phyloP scores from a whole-genome alignment of 1,139 yeast genomes.

The Pichia sp. region DNA sequence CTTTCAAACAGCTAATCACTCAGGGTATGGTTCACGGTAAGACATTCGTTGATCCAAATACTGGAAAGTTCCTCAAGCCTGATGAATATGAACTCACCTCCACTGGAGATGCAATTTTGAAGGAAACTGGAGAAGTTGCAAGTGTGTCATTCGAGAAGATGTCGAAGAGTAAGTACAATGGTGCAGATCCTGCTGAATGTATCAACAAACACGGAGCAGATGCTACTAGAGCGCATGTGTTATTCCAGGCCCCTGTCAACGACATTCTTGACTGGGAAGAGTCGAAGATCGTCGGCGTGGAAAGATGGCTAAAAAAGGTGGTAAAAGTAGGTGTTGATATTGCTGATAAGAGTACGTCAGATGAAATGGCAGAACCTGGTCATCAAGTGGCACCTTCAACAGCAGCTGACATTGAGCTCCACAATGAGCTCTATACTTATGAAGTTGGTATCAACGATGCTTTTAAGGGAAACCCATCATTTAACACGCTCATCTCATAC shows the following conservation, averaged over 20 bases:
- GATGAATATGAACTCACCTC: constrained; percentile 50
- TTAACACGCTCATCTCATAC: constrained; percentile 84
- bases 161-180: constrained; percentile 94
- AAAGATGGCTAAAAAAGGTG: constrained; percentile 75
- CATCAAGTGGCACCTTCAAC: constrained; percentile 7
- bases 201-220: constrained; percentile 85
- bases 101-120: constrained; percentile 39
- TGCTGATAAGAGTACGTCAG: constrained; percentile 6
- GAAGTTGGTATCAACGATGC: constrained; percentile 49
- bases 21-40: constrained; percentile 99
- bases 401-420: constrained; percentile 42
- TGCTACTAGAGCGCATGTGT: constrained; percentile 85
- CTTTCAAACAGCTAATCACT: constrained; percentile 70
- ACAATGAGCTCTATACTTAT: constrained; percentile 49
- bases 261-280: constrained; percentile 91
- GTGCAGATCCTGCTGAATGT: constrained; percentile 81
- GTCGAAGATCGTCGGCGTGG: constrained; percentile 73
- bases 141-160: constrained; percentile 70
- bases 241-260: constrained; percentile 87
- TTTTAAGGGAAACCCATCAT: constrained; percentile 49
- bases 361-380: neutral
- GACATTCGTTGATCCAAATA: constrained; percentile 66
- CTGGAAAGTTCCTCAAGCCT: constrained; percentile 70
- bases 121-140: constrained; percentile 46
- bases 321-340: constrained; percentile 33